phyloP scores from a whole-genome alignment of 768 basidiomycete species.

The Russula dissimulans region DNA sequence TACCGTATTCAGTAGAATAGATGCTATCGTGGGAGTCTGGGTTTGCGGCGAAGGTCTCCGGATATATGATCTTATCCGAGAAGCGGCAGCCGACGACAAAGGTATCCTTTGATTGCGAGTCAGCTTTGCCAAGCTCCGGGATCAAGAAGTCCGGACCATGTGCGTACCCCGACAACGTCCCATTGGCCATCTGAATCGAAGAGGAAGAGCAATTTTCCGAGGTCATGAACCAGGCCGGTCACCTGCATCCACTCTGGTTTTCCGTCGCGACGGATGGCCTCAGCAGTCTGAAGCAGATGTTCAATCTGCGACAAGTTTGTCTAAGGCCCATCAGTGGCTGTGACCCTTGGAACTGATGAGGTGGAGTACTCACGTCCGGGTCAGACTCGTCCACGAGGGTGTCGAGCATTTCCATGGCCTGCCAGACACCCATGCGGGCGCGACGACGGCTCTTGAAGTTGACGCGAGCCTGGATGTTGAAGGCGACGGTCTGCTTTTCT shows the following conservation, averaged over 20 bases:
- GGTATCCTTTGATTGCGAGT: conserved; percentile 36
- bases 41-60: conserved; percentile 66
- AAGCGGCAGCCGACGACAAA: conserved; percentile 82
- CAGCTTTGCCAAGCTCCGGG: conserved; percentile 1
- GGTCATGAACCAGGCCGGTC: conserved; percentile 78
- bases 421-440: conserved; percentile 74
- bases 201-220: conserved; percentile 79
- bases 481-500: conserved; percentile 86
- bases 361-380: conserved; percentile 52
- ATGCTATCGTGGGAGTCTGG: conserved; percentile 57
- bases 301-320: conserved; percentile 78
- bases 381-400: conserved; percentile 87
- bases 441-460: conserved; percentile 59
- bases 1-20: conserved; percentile 63
- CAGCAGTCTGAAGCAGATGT: conserved; percentile 86
- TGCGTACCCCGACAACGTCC: conserved; percentile 82
- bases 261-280: conserved; percentile 76
- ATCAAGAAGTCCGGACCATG: not conserved
- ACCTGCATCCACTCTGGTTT: conserved; percentile 93
- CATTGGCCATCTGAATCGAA: conserved; percentile 87
- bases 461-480: conserved; percentile 70
- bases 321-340: conserved; percentile 28
- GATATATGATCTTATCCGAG: conserved; percentile 76
- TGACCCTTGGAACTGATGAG: not conserved
- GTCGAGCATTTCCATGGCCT: conserved; percentile 80